Evolutionary conservation across 2,329 filamentous ascomycete genomes (phyloP).

Genomic region (Ophiosphaerella herpotricha): DNA sequence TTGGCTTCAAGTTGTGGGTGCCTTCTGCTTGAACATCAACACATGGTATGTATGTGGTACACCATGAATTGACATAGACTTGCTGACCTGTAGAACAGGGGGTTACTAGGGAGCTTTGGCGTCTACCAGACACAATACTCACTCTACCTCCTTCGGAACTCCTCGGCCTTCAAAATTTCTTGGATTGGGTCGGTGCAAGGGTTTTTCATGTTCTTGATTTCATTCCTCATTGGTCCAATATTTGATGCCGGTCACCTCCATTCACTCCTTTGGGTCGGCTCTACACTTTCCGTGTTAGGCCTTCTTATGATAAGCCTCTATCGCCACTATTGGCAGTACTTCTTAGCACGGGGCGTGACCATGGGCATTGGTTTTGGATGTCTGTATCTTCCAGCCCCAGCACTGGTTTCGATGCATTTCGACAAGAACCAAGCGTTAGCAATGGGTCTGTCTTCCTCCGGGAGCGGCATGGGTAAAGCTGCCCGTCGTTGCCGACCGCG

Average conservation of each 20-base stretch:
- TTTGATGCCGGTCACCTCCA: slow-evolving; percentile 55
- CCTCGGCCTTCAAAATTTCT: slow-evolving; percentile 48
- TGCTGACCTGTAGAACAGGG: slow-evolving; percentile 6
- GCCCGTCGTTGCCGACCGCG: no score
- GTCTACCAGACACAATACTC: slow-evolving; percentile 30
- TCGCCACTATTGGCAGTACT: slow-evolving; percentile 52
- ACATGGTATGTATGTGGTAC: slow-evolving; percentile 18
- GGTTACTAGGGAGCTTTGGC: slow-evolving; percentile 17
- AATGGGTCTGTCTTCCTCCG: slow-evolving; percentile 3
- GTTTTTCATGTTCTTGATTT: slow-evolving; percentile 54
- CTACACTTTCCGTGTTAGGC: slow-evolving; percentile 47
- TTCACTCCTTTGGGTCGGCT: slow-evolving; percentile 36
- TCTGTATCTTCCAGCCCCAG: slow-evolving; percentile 3
- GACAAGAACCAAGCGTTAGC: slow-evolving; percentile 2
- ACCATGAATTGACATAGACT: no score
- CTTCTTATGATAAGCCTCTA: slow-evolving; percentile 56
- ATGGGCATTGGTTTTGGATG: slow-evolving; percentile 22
- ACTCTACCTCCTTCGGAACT: slow-evolving; percentile 3
- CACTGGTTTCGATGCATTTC: slow-evolving; percentile 6
- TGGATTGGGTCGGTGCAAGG: slow-evolving; percentile 56
- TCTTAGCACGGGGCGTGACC: slow-evolving; percentile 23
- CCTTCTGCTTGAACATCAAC: slow-evolving; percentile 9
- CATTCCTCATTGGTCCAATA: slow-evolving; percentile 54
- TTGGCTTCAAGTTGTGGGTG: slow-evolving; percentile 3
- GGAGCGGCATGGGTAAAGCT: no score